Evolutionary conservation across 164 flowering plant genomes (phyloP).

Genomic region (Euptelea pleiosperma): DNA sequence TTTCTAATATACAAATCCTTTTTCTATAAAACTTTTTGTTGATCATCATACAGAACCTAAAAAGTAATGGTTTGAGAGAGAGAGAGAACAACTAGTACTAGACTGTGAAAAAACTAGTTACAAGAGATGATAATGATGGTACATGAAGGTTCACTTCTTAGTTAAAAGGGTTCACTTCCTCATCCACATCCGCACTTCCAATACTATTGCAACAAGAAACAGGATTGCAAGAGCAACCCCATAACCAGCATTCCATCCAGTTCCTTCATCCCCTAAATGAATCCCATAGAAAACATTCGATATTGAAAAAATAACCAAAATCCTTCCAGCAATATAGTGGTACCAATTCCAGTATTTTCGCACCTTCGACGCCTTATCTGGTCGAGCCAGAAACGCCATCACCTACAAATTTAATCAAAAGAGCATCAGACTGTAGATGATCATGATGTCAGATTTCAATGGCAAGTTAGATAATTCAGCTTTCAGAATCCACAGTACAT

Average conservation of each 20-base stretch:
- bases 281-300: conserved; percentile 68
- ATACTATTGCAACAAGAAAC: conserved; percentile 22
- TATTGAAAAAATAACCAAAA: conserved; percentile 35
- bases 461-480: too few relatives aligned
- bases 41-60: too few relatives aligned
- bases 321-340: conserved; percentile 51
- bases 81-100: too few relatives aligned
- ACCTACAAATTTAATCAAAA: too few relatives aligned
- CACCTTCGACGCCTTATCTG: conserved; percentile 44
- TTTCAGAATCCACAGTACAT: too few relatives aligned
- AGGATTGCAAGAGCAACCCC: conserved; percentile 39
- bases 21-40: too few relatives aligned
- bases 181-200: conserved; percentile 38
- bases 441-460: too few relatives aligned
- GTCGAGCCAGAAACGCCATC: conserved; percentile 50
- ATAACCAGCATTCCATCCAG: conserved; percentile 50
- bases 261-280: conserved; percentile 43
- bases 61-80: too few relatives aligned
- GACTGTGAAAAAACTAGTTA: too few relatives aligned
- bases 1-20: too few relatives aligned
- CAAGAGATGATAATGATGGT: too few relatives aligned
- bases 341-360: conserved; percentile 80
- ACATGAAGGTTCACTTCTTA: neutral
- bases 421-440: too few relatives aligned
- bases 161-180: neutral